phyloP scores from a whole-genome alignment of 352 stramenopile species.

The Salisapilia sapeloensis region DNA sequence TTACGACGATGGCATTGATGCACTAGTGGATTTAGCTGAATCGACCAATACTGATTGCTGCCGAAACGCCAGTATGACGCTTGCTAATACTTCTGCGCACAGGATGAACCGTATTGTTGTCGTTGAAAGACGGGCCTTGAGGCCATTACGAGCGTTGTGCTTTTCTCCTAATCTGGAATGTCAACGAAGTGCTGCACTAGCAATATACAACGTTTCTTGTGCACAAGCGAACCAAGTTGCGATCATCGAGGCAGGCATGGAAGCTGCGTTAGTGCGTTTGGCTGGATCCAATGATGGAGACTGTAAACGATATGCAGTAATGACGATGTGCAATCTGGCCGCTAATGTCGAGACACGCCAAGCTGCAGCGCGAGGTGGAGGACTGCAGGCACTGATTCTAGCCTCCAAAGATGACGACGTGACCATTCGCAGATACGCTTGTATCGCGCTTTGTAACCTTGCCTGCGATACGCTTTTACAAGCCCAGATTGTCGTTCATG shows the following conservation, averaged over 20 bases:
- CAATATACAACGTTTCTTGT: slow-evolving; percentile 93
- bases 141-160: slow-evolving; percentile 62
- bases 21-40: slow-evolving; percentile 65
- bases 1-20: slow-evolving; percentile 43
- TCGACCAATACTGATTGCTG: slow-evolving; percentile 59
- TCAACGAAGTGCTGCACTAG: slow-evolving; percentile 80
- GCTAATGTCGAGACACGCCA: slow-evolving; percentile 85
- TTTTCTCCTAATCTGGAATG: slow-evolving; percentile 76
- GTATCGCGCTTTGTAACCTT: slow-evolving; percentile 91
- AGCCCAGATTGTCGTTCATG: slow-evolving; percentile 87
- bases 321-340: slow-evolving; percentile 92
- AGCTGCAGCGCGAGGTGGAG: slow-evolving; percentile 76
- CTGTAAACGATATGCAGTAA: slow-evolving; percentile 87
- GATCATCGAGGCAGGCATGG: slow-evolving; percentile 81
- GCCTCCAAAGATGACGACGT: slow-evolving; percentile 79
- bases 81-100: slow-evolving; percentile 87
- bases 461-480: slow-evolving; percentile 82
- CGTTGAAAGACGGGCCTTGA: slow-evolving; percentile 69
- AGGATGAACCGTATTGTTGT: slow-evolving; percentile 77
- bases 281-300: slow-evolving; percentile 78
- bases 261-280: slow-evolving; percentile 74
- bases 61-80: slow-evolving; percentile 86
- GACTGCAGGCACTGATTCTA: slow-evolving; percentile 84
- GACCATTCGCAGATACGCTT: slow-evolving; percentile 79
- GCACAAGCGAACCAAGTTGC: slow-evolving; percentile 80